Base-by-base conservation (phyloP, 2,329 filamentous ascomycete species). In the Sporothrix brunneoviolacea region DNA sequence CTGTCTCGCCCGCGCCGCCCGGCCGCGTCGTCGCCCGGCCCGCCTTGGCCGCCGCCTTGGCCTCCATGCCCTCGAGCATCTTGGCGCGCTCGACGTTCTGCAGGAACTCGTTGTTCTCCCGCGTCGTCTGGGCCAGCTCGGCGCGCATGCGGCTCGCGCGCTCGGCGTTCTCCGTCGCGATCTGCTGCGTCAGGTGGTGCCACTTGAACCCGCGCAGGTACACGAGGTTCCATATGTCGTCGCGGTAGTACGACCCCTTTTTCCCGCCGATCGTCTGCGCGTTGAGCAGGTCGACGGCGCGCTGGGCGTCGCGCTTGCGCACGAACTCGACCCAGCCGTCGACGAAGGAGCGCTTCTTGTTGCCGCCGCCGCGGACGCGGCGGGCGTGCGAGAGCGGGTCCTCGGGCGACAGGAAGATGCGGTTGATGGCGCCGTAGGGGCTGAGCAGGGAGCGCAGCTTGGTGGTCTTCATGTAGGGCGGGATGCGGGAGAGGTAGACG, bases 281-380 rank as follows among this genome's bases (percentile, higher is more conserved):
- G 62, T 94, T 94, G 44, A 94, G 72, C 22, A 86, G 75, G 58
- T 88, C 84, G 44, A 83, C 86, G 0, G 80, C 84, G n/a, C 79
- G 72, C 65, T 91, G 89, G 32, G 88, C 88, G 55, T 91, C 83
- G 56, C 76, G 76, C 67, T 93, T 93, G 55, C 77, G 75, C 32
- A 81, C 66, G 60, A 91, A 94, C 65, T 94, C 89, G 24, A 93
- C 81, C 88, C 88, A 94, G 40, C 88, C 89, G 66, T 94, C 89
- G 4, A 81, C 84, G 68, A 82, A 93, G n/a, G 79, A 79, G 53
- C 82, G 79, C 67, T 90, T 89, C 70, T 90, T 90, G 70, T 91
- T 93, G 52, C 88, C 88, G 45, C 89, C 88, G 45, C 75, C 77
- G 49, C 78, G 77, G 12, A 90, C 75, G 27, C 88, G 83, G 22